Evolutionary conservation across 2,329 filamentous ascomycete genomes (phyloP).

Genomic region (Stromatinia cepivora): DNA sequence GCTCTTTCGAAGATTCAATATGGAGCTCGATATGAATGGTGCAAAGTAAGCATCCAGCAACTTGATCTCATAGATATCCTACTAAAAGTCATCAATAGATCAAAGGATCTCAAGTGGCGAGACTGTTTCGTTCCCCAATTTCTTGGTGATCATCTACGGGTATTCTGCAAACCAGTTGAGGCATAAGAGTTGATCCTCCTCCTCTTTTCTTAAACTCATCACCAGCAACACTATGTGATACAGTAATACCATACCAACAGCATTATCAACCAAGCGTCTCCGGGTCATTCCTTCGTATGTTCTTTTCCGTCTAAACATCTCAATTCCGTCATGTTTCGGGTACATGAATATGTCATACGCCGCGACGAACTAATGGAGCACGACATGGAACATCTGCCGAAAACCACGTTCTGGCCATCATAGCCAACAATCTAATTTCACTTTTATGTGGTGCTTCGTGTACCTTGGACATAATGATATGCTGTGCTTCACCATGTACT

Average conservation of each 20-base stretch:
- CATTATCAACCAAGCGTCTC: too few species aligned
- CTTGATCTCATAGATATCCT: not conserved
- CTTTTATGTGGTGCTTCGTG: not conserved
- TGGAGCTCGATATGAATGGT: constrained; percentile 33
- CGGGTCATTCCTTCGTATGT: not conserved
- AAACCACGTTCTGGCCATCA: too few species aligned
- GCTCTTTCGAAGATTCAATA: constrained; percentile 40
- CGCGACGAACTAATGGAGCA: not conserved
- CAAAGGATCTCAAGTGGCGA: constrained; percentile 38
- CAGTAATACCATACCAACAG: not conserved
- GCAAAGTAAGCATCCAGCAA: constrained; percentile 28
- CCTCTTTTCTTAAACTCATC: not conserved
- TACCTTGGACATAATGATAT: not conserved
- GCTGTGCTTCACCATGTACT: not conserved
- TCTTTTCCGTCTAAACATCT: not conserved
- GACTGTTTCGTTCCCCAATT: constrained; percentile 36
- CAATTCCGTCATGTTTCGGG: not conserved
- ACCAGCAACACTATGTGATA: not conserved
- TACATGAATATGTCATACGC: not conserved
- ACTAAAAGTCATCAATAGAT: constrained; percentile 13
- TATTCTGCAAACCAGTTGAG: constrained; percentile 29
- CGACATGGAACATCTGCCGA: not conserved
- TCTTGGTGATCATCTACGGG: constrained; percentile 31
- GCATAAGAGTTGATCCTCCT: not conserved
- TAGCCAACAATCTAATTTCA: not conserved